Evolutionary conservation across 192 early-diverging fungal genomes (phyloP).

Genomic region (Mortierella hygrophila): DNA sequence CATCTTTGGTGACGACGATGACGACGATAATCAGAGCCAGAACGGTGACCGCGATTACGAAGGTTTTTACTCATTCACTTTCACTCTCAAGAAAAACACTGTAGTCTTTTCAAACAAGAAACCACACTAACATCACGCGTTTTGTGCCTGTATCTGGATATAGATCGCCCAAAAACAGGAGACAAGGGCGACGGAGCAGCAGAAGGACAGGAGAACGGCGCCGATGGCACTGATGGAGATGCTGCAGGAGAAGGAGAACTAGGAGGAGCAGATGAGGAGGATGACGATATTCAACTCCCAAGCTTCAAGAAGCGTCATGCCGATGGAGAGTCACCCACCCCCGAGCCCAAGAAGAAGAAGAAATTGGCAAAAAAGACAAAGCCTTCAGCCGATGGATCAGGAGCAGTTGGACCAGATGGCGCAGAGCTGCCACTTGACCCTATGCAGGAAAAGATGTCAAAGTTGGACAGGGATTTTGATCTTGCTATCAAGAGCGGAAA

Average conservation of each 20-base stretch:
- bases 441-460: constrained; percentile 21
- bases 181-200: neutral
- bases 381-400: neutral
- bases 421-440: constrained; percentile 32
- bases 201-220: constrained; percentile 5
- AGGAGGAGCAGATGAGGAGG: constrained; percentile 20
- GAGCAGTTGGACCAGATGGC: constrained; percentile 2
- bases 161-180: constrained; percentile 22
- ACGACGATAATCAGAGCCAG: constrained; percentile 31
- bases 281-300: constrained; percentile 30
- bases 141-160: neutral
- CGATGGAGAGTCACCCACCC: constrained; percentile 27
- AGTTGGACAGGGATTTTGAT: constrained; percentile 50
- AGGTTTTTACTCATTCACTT: neutral
- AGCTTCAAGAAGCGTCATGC: constrained; percentile 45
- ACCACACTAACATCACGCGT: neutral
- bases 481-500: constrained; percentile 47
- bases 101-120: neutral
- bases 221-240: constrained; percentile 6
- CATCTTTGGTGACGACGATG: constrained; percentile 55
- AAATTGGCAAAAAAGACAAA: constrained; percentile 26
- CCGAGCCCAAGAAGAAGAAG: constrained; percentile 48
- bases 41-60: constrained; percentile 17
- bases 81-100: neutral
- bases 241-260: neutral